These are phyloP conservation scores for Lentinula boryana DNA, from an alignment of 768 basidiomycete species.

Conservation along the genomic window DNA sequence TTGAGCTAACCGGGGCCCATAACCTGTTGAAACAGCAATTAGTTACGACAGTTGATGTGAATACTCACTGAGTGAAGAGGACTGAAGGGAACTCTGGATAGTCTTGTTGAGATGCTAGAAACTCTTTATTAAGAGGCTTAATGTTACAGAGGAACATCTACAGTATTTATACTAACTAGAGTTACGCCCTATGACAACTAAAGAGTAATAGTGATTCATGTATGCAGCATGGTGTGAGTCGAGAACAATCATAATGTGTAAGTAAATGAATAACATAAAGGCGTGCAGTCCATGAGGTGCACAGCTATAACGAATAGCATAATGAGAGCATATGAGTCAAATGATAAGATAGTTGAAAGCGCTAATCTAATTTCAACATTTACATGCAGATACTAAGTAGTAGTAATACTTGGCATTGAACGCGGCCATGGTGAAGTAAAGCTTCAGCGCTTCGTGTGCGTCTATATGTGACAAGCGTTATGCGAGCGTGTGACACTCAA, in stretches of 20 bases:
- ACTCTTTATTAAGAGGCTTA: not conserved
- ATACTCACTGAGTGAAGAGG: not conserved
- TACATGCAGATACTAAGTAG: not conserved
- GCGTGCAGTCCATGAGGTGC: no score
- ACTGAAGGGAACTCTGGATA: not conserved
- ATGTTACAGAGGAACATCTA: not conserved
- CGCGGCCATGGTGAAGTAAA: no score
- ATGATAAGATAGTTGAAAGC: not conserved
- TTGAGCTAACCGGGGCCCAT: not conserved
- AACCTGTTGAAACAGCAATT: not conserved
- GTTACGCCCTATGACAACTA: not conserved
- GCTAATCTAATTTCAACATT: not conserved
- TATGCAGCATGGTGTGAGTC: not conserved
- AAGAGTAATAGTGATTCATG: not conserved
- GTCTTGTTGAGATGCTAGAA: not conserved
- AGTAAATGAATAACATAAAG: no score
- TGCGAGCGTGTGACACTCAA: no score
- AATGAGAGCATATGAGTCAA: not conserved
- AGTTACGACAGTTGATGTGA: not conserved
- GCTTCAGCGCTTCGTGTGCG: no score
- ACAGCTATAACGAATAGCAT: not conserved
- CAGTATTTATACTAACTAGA: not conserved
- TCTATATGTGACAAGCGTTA: no score
- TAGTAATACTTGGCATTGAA: no score
- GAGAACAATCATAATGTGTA: no score